phyloP scores from a whole-genome alignment of 805 yeast species.

The Candida orba region DNA sequence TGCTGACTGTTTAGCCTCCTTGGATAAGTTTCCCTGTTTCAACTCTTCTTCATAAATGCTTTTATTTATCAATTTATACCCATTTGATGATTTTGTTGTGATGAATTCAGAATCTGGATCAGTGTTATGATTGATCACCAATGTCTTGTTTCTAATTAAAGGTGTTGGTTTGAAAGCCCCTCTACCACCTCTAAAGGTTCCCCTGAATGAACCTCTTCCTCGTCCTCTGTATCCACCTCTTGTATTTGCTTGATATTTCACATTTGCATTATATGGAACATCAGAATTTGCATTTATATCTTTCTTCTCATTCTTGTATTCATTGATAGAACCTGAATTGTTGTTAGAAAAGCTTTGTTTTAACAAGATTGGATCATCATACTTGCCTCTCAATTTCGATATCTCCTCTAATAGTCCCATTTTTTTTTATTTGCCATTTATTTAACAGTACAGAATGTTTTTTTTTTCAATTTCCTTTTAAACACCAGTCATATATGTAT shows the following conservation, averaged over 20 bases:
- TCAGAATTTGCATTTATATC: constrained; percentile 5
- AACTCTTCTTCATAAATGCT: constrained; percentile 29
- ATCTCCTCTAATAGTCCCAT: constrained; percentile 14
- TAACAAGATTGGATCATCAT: neutral
- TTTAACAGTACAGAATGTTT: no score
- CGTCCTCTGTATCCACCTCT: constrained; percentile 6
- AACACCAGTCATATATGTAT: no score
- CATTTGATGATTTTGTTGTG: constrained; percentile 28
- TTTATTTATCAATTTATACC: constrained; percentile 33
- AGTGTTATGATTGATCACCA: constrained; percentile 23
- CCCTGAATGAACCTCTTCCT: constrained; percentile 9
- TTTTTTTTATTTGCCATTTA: neutral
- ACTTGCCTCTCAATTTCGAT: constrained; percentile 17
- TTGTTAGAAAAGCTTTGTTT: no score
- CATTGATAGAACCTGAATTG: constrained; percentile 14
- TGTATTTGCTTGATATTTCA: neutral
- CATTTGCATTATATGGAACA: constrained; percentile 6
- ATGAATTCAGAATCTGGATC: constrained; percentile 21
- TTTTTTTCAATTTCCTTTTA: no score
- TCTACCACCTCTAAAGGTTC: neutral
- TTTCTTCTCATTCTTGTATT: constrained; percentile 9
- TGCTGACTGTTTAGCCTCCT: constrained; percentile 20
- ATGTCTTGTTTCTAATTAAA: constrained; percentile 23
- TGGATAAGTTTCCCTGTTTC: constrained; percentile 15
- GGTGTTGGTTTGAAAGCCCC: neutral